Base-by-base conservation (phyloP, 2,329 filamentous ascomycete genomes). In the Fusarium clavum region DNA sequence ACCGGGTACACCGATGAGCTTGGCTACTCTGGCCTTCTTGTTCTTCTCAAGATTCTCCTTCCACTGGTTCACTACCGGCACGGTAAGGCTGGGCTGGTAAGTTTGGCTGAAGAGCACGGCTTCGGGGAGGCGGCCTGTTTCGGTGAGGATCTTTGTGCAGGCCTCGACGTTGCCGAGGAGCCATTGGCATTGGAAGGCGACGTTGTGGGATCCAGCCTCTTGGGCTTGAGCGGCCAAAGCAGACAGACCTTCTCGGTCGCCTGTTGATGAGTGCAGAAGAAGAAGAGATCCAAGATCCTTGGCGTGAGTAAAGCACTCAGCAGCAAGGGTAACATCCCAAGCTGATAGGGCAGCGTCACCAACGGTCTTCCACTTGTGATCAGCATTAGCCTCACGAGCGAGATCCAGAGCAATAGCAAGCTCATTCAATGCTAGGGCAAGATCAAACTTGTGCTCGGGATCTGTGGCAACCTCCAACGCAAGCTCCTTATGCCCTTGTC, bases 291-390 rank as follows among this genome's bases (percentile, higher is more conserved):
- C 94, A 4, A 98, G 84, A 77, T 99, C 96, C 77, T 94, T 96
- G 47, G 94, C 94, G 62, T 96, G 90, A 20, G 89, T 90, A 80
- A 98, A 99, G 82, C 95, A 98, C 81, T 98, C 94, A 51, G 96
- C 92, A 0, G 96, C 96, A 4, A 98, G 88, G 8, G 88, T 85
- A 34, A 99, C 87, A 75, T 99, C 91, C 96, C 95, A 99, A 2
- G 85, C 91, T 12, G 90, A 83, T 43, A 99, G 87, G 3, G 96
- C 96, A 2, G 94, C 92, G 75, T 99, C 96, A 64, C 96, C 96
- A 7, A 99, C 93, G 6, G 90, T 94, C 87, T 98, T 98, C 96
- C 96, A 99, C 82, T 97, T 97, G 83, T 98, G 95, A 79, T 98
- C 96, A 2, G 90, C 92, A 70, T 98, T 92, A 13, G 94, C 92